Percentiles rank a stretch among this genome's conserved stretches.
phyloP scores from a whole-genome alignment of 352 stramenopile species.

The Globisporangium carolinianum region DNA sequence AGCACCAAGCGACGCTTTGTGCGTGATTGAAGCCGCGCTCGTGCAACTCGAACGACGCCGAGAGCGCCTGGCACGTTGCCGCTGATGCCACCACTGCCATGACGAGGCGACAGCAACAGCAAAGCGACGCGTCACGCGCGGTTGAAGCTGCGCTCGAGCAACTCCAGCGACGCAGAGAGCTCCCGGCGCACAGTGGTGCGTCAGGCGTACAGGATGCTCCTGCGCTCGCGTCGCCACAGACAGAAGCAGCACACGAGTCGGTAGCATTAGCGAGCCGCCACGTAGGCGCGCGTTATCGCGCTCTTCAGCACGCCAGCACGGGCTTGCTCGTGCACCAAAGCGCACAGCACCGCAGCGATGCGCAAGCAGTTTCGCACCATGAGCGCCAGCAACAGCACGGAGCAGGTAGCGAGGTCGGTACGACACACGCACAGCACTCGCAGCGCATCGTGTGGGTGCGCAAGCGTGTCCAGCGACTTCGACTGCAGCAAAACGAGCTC shows the following conservation, averaged over 20 bases:
- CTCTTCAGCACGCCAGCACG: conserved; percentile 6
- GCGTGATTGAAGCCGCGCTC: conserved; percentile 8
- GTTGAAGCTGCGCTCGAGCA: too few species aligned
- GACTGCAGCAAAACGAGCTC: neutral
- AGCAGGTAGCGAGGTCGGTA: neutral
- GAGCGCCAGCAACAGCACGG: neutral
- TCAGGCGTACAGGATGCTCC: too few species aligned
- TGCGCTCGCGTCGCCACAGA: conserved; percentile 1
- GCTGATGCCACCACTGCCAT: too few species aligned
- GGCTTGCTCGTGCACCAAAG: neutral
- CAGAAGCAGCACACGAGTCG: neutral
- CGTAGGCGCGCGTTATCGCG: neutral
- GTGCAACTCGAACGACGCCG: conserved; percentile 15
- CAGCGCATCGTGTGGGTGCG: conserved; percentile 18
- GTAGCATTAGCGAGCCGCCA: neutral
- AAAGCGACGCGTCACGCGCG: too few species aligned
- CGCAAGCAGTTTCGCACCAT: neutral
- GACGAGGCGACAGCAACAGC: too few species aligned
- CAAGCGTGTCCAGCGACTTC: conserved; percentile 11
- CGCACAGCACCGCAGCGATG: neutral
- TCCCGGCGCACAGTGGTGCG: too few species aligned
- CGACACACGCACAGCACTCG: neutral
- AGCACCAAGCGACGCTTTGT: neutral
- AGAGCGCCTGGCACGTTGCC: conserved; percentile 12
- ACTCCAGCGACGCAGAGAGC: too few species aligned